phyloP scores from a whole-genome alignment of 768 basidiomycete genomes.

The Leccinum boreale region DNA sequence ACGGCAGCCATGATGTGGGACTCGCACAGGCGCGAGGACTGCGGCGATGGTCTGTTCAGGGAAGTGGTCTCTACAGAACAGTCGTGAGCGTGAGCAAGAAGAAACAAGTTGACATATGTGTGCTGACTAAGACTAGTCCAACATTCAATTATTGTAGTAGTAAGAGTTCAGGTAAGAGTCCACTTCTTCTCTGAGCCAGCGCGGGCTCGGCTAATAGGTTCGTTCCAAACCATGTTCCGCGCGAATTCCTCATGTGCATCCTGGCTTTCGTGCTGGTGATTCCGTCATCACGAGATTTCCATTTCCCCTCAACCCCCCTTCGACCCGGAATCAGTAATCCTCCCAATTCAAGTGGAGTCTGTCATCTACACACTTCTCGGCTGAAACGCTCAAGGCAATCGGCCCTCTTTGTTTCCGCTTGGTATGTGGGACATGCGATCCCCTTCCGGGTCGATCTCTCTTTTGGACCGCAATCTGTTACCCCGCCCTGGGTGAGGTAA shows the following conservation, averaged over 20 bases:
- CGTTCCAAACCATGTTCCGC: conserved; percentile 13
- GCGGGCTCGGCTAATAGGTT: conserved; percentile 9
- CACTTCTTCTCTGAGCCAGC: conserved; percentile 2
- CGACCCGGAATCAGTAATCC: conserved; percentile 20
- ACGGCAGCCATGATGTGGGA: not conserved
- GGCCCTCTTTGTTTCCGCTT: conserved; percentile 21
- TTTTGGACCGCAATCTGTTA: conserved; percentile 18
- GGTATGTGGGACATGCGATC: conserved; percentile 23
- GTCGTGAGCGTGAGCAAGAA: not conserved
- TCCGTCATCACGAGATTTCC: conserved; percentile 16
- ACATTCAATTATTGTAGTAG: no score
- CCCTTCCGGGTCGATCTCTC: conserved; percentile 29
- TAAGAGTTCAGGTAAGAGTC: not conserved
- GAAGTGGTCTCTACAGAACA: not conserved
- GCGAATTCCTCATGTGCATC: conserved; percentile 21
- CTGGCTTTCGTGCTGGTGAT: conserved; percentile 13
- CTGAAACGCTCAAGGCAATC: conserved; percentile 17
- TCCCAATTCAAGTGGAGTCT: conserved; percentile 5
- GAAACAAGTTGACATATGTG: not conserved
- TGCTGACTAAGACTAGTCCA: conserved; percentile 3
- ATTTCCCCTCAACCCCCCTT: conserved; percentile 1
- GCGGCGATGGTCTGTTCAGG: conserved; percentile 5
- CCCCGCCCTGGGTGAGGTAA: conserved; percentile 31
- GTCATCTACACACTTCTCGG: conserved; percentile 16
- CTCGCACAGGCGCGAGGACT: conserved; percentile 1